Evolutionary conservation across 441 rosid species (phyloP).

Genomic region (Populus hybrid): DNA sequence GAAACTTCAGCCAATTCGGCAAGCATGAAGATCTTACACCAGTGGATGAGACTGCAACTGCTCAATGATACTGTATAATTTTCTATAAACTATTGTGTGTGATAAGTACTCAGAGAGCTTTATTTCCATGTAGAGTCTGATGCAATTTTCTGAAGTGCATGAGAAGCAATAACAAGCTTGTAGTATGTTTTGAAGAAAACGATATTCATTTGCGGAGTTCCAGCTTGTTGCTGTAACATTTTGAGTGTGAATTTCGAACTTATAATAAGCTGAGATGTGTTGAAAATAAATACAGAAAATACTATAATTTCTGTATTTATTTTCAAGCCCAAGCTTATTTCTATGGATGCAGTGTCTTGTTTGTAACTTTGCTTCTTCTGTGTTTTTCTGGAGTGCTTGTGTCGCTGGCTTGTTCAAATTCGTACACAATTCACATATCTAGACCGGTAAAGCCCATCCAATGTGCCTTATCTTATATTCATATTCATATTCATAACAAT

Average conservation of each 20-base stretch:
- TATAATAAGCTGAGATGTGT: conserved; percentile 14
- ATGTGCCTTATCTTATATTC: too few species aligned
- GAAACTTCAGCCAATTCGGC: conserved; percentile 73
- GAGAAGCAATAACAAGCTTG: conserved; percentile 6
- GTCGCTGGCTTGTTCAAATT: background rate
- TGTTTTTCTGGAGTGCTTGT: background rate
- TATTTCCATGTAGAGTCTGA: conserved; percentile 8
- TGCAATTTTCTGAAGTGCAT: conserved; percentile 23
- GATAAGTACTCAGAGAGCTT: background rate
- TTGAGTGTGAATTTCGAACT: conserved; percentile 25
- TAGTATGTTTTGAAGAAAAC: conserved; percentile 10
- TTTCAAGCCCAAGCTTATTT: conserved; percentile 10
- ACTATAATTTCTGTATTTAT: conserved; percentile 3
- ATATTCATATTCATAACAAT: too few species aligned
- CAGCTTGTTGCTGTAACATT: conserved; percentile 2
- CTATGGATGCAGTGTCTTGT: background rate
- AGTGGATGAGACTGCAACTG: conserved; percentile 27
- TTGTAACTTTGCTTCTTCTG: background rate
- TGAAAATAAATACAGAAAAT: background rate
- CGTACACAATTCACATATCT: background rate
- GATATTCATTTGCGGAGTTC: conserved; percentile 14
- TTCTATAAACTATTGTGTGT: background rate
- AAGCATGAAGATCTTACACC: conserved; percentile 34
- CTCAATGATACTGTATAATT: conserved; percentile 22
- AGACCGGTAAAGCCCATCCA: too few species aligned